Percentiles rank a stretch among this genome's conserved stretches.
Evolutionary conservation across 2,329 filamentous ascomycete genomes (phyloP).

Genomic region (Arthrobotrys musiformis): DNA sequence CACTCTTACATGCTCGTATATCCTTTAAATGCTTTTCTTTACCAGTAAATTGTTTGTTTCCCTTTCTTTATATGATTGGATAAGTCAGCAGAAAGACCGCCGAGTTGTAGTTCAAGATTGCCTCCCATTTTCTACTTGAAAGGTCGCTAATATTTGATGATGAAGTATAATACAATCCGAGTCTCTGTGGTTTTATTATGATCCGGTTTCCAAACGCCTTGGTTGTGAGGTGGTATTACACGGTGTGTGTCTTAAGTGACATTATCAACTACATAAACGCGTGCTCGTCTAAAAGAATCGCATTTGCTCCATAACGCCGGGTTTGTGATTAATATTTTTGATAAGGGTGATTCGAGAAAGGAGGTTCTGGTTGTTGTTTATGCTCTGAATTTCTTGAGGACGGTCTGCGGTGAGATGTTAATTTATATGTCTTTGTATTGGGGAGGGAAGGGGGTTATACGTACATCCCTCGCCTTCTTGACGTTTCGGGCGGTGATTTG

Average conservation of each 20-base stretch:
- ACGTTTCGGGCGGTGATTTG: slow-evolving; percentile 52
- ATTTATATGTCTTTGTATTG: background rate
- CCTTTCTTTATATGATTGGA: background rate
- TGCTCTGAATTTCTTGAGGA: slow-evolving; percentile 54
- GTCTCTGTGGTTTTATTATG: background rate
- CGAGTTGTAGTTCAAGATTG: background rate
- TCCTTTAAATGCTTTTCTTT: slow-evolving; percentile 14
- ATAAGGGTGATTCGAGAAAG: no score
- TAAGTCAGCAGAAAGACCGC: background rate
- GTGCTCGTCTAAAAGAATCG: background rate
- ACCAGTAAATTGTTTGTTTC: no score
- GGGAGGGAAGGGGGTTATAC: background rate
- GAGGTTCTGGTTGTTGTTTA: background rate
- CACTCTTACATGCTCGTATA: slow-evolving; percentile 11
- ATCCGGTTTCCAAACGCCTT: background rate
- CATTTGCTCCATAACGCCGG: background rate
- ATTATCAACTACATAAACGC: background rate
- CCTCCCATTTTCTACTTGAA: background rate
- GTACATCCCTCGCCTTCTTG: slow-evolving; percentile 52
- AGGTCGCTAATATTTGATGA: slow-evolving; percentile 29
- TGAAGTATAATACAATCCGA: slow-evolving; percentile 53
- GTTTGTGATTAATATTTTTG: no score
- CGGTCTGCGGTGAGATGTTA: slow-evolving; percentile 15
- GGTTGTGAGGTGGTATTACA: no score
- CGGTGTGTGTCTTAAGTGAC: no score